Evolutionary conservation across 192 early-diverging fungal species (phyloP), one percentile per base, ranked within the genome.

Genomic region (Jimgerdemannia flammicorona): DNA sequence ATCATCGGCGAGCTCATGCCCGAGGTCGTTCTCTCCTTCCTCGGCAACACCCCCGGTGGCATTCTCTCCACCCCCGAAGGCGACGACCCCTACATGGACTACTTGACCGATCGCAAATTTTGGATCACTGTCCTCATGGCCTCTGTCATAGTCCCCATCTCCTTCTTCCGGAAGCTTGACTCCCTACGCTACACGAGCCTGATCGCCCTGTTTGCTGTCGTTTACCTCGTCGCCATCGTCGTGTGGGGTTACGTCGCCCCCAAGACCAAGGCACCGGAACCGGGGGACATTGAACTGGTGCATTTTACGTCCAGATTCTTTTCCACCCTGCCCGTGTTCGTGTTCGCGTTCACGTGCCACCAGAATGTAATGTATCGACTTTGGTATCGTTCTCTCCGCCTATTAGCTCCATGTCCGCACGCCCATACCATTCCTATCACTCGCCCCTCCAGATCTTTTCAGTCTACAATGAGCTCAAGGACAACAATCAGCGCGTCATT

Each of bases 271-370:
- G 77, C 87, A n/a, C 86, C 90, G 29, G 85, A 88, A 3, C 73
- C 80, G 43, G 91, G 89, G 29, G 84, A 89, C 14, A 83, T 95
- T 70, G 85, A 87, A 54, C 44, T 86, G 10, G 78, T 94, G 42
- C 81, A 84, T 40, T 81, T 91, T 80, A 88, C 83, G 14, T 83
- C 80, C 43, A 84, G 86, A 44, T 89, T 94, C 81, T 90, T 95
- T 84, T 86, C 89, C 20, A 87, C 88, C 20, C 79, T 98, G 64
- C 98, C 98, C 3, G 94, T 99, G 42, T 99, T 99, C 88, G 94
- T 99, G 19, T 99, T 99, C 89, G 96, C 96, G 8, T 99, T 98
- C 75, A 99, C 98, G 20, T 99, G 98, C 80, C 97, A 99, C 82
- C 97, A 99, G 83, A 99, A 99, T 81, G 93, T 95, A 83, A 29